Percentiles rank a stretch among this genome's conserved stretches.
These are phyloP conservation scores for Jacaranda mimosifolia DNA, from an alignment of 257 asterid genomes.

Conservation along the genomic window DNA sequence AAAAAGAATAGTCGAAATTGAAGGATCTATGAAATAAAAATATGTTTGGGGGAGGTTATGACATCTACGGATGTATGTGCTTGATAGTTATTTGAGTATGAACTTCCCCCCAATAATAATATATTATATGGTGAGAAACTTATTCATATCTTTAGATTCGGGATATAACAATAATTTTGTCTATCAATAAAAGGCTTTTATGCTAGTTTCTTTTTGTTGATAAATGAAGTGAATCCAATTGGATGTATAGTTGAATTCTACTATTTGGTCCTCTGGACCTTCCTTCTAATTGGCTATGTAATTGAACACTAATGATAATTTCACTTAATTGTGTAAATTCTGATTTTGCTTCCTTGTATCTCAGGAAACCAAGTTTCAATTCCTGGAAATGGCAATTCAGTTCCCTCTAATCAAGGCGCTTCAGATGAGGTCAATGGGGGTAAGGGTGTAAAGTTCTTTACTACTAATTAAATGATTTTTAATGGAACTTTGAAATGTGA, in stretches of 20 bases:
- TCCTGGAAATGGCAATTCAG: slow-evolving; percentile 50
- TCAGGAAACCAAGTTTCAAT: slow-evolving; percentile 56
- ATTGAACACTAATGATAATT: slow-evolving; percentile 4
- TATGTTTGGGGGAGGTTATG: not conserved
- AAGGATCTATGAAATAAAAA: not conserved
- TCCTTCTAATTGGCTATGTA: slow-evolving; percentile 17
- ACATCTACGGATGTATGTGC: not conserved
- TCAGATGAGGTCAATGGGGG: slow-evolving; percentile 62
- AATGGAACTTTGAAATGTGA: not conserved
- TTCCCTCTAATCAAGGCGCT: slow-evolving; percentile 40
- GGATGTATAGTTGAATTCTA: slow-evolving; percentile 20
- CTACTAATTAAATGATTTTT: slow-evolving; percentile 26
- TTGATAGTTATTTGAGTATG: not conserved
- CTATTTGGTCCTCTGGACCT: slow-evolving; percentile 19
- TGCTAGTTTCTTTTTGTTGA: slow-evolving; percentile 10
- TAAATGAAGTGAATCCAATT: not conserved
- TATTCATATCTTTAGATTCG: too few relatives aligned
- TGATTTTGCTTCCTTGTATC: slow-evolving; percentile 32
- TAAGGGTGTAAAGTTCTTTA: slow-evolving; percentile 45
- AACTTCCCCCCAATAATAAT: not conserved
- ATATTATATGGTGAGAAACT: not conserved
- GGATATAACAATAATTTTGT: not conserved
- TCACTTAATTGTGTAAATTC: slow-evolving; percentile 8
- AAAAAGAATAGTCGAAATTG: not conserved
- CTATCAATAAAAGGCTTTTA: slow-evolving; percentile 13